A percentile compares a stretch with the other conserved stretches of the same genome.
Conservation (phyloP, 2,329 filamentous ascomycete genomes). For the Calonectria hawksworthii region DNA sequence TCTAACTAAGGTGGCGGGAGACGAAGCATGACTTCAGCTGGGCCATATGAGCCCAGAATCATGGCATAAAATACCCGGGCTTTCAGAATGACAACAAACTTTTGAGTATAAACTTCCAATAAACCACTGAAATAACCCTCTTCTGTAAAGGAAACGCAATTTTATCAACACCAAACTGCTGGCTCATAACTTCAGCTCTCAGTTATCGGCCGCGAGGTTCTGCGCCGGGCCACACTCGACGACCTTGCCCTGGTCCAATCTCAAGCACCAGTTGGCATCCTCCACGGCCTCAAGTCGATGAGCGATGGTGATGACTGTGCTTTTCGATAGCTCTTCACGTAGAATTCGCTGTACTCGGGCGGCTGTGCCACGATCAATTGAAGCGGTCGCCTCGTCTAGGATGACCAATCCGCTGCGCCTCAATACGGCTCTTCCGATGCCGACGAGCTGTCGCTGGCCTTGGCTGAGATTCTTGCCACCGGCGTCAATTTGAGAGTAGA, state of each 20-base stretch:
- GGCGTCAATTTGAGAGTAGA: constrained; percentile 67
- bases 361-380: constrained; percentile 72
- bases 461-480: constrained; percentile 74
- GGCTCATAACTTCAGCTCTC: neutral
- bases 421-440: constrained; percentile 72
- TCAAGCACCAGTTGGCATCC: constrained; percentile 68
- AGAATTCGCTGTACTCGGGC: constrained; percentile 70
- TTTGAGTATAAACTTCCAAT: neutral
- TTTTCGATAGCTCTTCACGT: constrained; percentile 65
- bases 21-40: neutral
- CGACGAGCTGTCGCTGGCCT: constrained; percentile 73
- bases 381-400: constrained; percentile 75
- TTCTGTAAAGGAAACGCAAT: neutral
- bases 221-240: constrained; percentile 61
- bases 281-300: constrained; percentile 74
- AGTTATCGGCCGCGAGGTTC: constrained; percentile 16
- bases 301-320: constrained; percentile 77
- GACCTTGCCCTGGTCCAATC: constrained; percentile 66
- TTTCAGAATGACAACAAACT: neutral
- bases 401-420: constrained; percentile 72
- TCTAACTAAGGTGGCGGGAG: neutral
- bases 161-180: neutral
- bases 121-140: neutral
- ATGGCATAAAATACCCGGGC: neutral
- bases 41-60: neutral